These are phyloP conservation scores for Clitopilus hobsonii DNA, from an alignment of 768 basidiomycete species.

Conservation along the genomic window DNA sequence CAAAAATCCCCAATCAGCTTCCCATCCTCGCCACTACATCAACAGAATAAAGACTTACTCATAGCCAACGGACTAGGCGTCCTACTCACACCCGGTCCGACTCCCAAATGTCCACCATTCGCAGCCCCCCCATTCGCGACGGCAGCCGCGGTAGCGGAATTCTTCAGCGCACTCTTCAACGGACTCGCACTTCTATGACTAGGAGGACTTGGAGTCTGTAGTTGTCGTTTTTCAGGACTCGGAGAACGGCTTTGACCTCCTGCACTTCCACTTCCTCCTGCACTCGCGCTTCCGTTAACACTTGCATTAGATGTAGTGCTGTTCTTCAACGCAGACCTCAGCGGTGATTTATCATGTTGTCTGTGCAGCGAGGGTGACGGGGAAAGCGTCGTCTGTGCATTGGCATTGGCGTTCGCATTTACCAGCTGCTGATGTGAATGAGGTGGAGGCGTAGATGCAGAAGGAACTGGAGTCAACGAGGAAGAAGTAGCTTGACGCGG, in stretches of 20 bases:
- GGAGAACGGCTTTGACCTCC: neutral
- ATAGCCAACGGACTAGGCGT: constrained; percentile 40
- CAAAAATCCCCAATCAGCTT: too few relatives aligned
- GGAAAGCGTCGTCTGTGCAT: neutral
- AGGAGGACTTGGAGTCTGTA: too few relatives aligned
- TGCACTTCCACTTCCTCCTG: neutral
- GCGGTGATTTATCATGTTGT: constrained; percentile 40
- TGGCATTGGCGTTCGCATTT: too few relatives aligned
- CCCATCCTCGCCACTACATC: constrained; percentile 10
- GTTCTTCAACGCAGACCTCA: constrained; percentile 61
- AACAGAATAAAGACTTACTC: too few relatives aligned
- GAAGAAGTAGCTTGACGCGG: neutral
- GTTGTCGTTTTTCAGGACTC: neutral
- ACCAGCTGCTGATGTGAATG: neutral
- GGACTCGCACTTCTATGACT: neutral
- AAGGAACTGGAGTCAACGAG: neutral
- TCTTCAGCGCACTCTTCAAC: neutral
- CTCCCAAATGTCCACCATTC: neutral
- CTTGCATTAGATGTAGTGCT: too few relatives aligned
- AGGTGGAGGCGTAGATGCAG: neutral
- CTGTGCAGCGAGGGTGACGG: constrained; percentile 3
- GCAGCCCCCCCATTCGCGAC: neutral
- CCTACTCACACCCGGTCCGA: constrained; percentile 24
- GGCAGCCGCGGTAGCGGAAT: neutral
- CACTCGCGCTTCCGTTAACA: too few relatives aligned